Conservation (phyloP, 352 stramenopile species). For the Elongisporangium prolatum region DNA sequence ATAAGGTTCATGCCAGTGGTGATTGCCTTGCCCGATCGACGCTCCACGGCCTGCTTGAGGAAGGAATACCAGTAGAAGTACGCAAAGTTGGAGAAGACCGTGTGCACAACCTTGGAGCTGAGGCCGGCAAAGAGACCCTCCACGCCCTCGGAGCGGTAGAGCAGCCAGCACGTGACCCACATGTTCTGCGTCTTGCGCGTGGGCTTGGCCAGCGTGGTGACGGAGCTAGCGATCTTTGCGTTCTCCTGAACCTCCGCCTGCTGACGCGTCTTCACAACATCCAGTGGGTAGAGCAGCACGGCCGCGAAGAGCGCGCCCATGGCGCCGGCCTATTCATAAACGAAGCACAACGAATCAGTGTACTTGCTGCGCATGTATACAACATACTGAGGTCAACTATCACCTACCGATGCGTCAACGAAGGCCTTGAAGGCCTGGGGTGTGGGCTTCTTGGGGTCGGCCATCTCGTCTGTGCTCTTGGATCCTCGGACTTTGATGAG, state of each 20-base stretch:
- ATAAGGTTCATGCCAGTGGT: slow-evolving; percentile 69
- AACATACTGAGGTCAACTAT: neutral
- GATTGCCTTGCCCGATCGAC: slow-evolving; percentile 35
- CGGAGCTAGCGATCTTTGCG: slow-evolving; percentile 11
- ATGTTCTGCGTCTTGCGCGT: slow-evolving; percentile 46
- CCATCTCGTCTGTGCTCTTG: slow-evolving; percentile 9
- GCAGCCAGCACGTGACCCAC: slow-evolving; percentile 51
- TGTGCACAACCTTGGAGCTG: slow-evolving; percentile 75
- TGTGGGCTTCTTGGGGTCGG: slow-evolving; percentile 21
- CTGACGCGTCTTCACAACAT: slow-evolving; percentile 73
- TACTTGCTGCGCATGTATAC: neutral
- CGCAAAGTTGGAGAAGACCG: slow-evolving; percentile 71
- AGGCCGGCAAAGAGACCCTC: slow-evolving; percentile 63
- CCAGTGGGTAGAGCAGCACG: slow-evolving; percentile 68
- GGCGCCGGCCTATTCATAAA: slow-evolving; percentile 58
- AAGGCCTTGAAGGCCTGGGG: slow-evolving; percentile 69
- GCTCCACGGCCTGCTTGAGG: slow-evolving; percentile 61
- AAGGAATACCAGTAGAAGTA: slow-evolving; percentile 88
- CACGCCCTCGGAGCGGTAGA: slow-evolving; percentile 60
- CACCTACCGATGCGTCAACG: slow-evolving; percentile 66
- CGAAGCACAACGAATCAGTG: neutral
- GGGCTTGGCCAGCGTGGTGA: slow-evolving; percentile 11
- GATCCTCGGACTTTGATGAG: too few relatives aligned
- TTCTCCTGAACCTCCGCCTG: slow-evolving; percentile 45
- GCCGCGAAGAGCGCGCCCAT: slow-evolving; percentile 75